Base-by-base conservation (phyloP, 495 filamentous ascomycete species). In the Gamarada debralockiae region DNA sequence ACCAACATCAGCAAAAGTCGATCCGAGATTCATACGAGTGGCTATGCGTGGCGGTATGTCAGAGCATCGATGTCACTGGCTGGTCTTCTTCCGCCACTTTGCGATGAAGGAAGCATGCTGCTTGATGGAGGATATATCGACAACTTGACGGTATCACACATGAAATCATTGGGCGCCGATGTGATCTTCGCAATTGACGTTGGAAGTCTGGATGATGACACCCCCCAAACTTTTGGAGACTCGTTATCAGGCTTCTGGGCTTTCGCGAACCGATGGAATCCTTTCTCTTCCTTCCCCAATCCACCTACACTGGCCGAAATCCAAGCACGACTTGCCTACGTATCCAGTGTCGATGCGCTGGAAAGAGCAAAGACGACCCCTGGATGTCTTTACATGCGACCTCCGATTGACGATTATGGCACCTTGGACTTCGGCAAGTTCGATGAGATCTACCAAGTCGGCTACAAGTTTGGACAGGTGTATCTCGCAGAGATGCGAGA, bases 361-460 rank as follows among this genome's bases (percentile, higher is more conserved):
- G 93, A 99, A 67, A 78, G 91, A 18, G 92, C 95, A 20, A 99
- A 99, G 72, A 82, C 73, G 10, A 88, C 82, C 52, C 78, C 86
- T 0, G 95, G 93, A 5, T 96, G 91, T 65, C 70, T 92, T 20
- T 99, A 97, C 64, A 93, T 97, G 88, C 79, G 93, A 4, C 95
- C 95, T 22, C 93, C 93, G 3, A 86, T 99, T 50, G 95, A 97
- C 61, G 76, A 81, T 5, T 97, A 95, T 52, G 93, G 91, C 0
- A 99, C 93, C 7, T 69, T 99, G 46, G 95, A 97, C 39, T 99
- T 99, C 73, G 87, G 80, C 48, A 96, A 91, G 66, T 97, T 99
- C 68, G 91, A 96, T 55, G 93, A 97, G 73, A 97, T 99, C 53
- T 96, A 92, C 63, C 73, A 84, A 60, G 75, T 96, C 2, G 95